Evolutionary conservation across 306 rosid genomes (phyloP), one percentile per base, ranked within the genome.

Genomic region (Acacia confusa): DNA sequence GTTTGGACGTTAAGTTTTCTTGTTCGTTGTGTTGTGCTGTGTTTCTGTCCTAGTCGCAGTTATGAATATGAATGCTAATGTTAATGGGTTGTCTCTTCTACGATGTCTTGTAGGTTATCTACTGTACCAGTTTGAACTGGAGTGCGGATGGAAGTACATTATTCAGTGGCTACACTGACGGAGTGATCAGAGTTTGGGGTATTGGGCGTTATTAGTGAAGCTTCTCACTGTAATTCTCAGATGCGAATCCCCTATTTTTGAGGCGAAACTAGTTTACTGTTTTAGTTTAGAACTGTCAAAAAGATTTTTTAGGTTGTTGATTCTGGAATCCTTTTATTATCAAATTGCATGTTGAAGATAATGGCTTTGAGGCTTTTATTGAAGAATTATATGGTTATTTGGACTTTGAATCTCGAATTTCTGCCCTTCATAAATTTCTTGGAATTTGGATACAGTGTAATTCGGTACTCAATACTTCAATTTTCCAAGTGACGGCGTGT

Each of bases 91-190:
- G 15, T 2, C 4, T 45, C 34, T 44, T 66, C 48, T 63, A 4
- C 5, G 17, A 19, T 32, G 27, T 14, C 0, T 68, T 69, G 77
- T 88, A 96, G 99, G 92, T 84, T 15, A 96, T 94, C 74, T 94
- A 91, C 79, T 94, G 98, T 72, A 92, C 98, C 1, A 86, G 98
- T 83, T 86, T 94, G 96, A 91, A 82, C 92, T 94, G 98, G 97
- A 94, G 93, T 41, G 94, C 90, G 0, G 98, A 94, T 89, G 99
- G 99, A 65, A 93, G 97, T 97, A 96, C 99, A 7, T 80, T 96
- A 88, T 96, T 96, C 57, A 94, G 99, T 58, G 99, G 99, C 6
- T 96, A 96, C 50, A 93, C 99, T 0, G 99, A 96, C 15, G 99
- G 99, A 3, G 94, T 96, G 9, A 85, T 96, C 79, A 85, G 99